Evolutionary conservation across 2,329 filamentous ascomycete species (phyloP).

Genomic region (Neurospora sp.): DNA sequence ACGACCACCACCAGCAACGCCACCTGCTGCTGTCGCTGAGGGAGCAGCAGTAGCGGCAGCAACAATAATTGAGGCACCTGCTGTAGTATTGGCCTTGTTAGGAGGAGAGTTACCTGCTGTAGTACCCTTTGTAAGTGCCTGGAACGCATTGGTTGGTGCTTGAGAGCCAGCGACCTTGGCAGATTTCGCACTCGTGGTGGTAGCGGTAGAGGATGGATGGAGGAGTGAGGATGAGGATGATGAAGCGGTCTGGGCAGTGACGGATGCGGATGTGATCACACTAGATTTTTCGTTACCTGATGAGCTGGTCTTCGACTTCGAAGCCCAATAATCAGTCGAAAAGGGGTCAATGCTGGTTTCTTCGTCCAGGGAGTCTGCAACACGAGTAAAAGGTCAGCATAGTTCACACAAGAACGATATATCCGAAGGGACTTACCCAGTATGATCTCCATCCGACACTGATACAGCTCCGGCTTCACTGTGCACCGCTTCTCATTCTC

Average conservation of each 20-base stretch:
- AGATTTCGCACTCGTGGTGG: slow-evolving; percentile 1
- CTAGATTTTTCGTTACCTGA: slow-evolving; percentile 13
- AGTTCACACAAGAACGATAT: background rate
- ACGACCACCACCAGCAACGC: background rate
- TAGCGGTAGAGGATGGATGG: slow-evolving; percentile 1
- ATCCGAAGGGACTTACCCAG: slow-evolving; percentile 41
- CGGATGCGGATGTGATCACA: slow-evolving; percentile 5
- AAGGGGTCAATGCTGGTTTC: slow-evolving; percentile 68
- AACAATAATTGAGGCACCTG: background rate
- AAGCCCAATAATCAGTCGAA: slow-evolving; percentile 68
- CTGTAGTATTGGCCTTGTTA: slow-evolving; percentile 5
- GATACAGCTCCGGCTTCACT: slow-evolving; percentile 39
- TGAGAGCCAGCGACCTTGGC: slow-evolving; percentile 9
- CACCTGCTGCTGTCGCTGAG: background rate
- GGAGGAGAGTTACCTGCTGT: slow-evolving; percentile 2
- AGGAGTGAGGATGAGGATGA: background rate
- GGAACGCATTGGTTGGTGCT: slow-evolving; percentile 14
- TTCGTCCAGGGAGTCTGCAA: slow-evolving; percentile 35
- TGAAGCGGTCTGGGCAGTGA: slow-evolving; percentile 6
- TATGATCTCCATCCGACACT: slow-evolving; percentile 67
- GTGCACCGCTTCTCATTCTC: slow-evolving; percentile 46
- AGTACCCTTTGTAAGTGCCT: slow-evolving; percentile 8
- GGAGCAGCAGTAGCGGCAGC: background rate
- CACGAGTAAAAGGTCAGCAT: slow-evolving; percentile 11
- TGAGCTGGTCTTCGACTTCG: slow-evolving; percentile 18